Evolutionary conservation across 768 basidiomycete genomes (phyloP).

Genomic region (Rhodotorula diobovata): DNA sequence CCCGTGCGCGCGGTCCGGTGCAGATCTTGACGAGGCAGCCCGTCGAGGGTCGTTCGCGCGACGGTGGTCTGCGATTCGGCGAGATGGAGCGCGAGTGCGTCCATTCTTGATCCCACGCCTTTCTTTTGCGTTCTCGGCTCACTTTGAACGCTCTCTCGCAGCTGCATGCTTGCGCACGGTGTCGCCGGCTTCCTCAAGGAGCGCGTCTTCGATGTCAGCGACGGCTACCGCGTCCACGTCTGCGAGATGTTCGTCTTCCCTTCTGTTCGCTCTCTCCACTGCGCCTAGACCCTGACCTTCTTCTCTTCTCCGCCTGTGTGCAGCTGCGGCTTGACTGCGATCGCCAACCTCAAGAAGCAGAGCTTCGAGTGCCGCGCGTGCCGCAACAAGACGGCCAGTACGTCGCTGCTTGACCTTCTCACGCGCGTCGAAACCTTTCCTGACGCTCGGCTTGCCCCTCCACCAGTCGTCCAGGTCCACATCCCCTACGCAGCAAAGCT

Average conservation of each 20-base stretch:
- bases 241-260: constrained; percentile 76
- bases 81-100: constrained; percentile 73
- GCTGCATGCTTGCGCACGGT: constrained; percentile 99
- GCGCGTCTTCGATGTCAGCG: constrained; percentile 86
- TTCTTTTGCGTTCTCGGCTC: neutral
- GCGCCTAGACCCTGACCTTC: neutral
- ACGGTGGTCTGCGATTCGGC: constrained; percentile 98
- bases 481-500: constrained; percentile 82
- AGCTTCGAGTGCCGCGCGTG: constrained; percentile 97
- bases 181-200: constrained; percentile 97
- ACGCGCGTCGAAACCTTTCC: neutral
- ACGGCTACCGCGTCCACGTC: constrained; percentile 88
- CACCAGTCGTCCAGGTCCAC: constrained; percentile 48
- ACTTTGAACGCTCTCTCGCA: constrained; percentile 53
- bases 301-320: neutral
- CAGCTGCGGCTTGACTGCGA: constrained; percentile 91
- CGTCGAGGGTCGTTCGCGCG: constrained; percentile 96
- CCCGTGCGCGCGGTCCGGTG: constrained; percentile 91
- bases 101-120: neutral
- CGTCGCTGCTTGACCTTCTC: constrained; percentile 58
- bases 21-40: constrained; percentile 97
- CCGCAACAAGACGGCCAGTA: constrained; percentile 92
- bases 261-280: neutral
- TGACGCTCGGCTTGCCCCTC: neutral
- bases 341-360: constrained; percentile 99